These are phyloP conservation scores for Paspalum notatum DNA, from an alignment of 176 grass and related monocot genomes.

Conservation along the genomic window DNA sequence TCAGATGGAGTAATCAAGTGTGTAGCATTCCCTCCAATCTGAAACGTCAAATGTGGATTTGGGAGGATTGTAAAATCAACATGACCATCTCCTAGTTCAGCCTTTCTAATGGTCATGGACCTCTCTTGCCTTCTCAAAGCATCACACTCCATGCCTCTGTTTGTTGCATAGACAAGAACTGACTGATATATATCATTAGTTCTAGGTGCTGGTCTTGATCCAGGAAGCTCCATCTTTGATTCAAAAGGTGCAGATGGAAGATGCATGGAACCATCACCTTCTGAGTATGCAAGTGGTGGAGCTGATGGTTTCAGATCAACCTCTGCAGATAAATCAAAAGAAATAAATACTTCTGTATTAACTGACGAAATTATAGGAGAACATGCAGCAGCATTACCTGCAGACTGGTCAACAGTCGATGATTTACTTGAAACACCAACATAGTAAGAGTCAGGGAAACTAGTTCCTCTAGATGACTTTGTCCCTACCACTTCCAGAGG, in stretches of 20 bases:
- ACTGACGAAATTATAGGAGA: conserved; percentile 26
- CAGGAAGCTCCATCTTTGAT: conserved; percentile 55
- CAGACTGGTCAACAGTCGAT: conserved; percentile 33
- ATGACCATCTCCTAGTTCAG: conserved; percentile 51
- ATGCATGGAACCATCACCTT: conserved; percentile 56
- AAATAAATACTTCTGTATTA: conserved; percentile 42
- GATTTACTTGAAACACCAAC: conserved; percentile 45
- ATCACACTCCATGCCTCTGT: conserved; percentile 49
- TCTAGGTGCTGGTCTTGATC: conserved; percentile 50
- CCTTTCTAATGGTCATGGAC: conserved; percentile 45
- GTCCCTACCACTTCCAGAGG: conserved; percentile 39
- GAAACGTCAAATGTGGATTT: conserved; percentile 79
- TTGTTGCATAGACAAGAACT: conserved; percentile 50
- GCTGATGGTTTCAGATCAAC: conserved; percentile 75
- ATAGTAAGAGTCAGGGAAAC: conserved; percentile 47
- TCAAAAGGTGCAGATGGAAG: conserved; percentile 50
- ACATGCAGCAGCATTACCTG: conserved; percentile 39
- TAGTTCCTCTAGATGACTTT: conserved; percentile 45
- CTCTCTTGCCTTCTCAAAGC: conserved; percentile 51
- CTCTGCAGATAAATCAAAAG: conserved; percentile 58
- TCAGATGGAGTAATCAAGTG: conserved; percentile 96
- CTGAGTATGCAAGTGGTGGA: conserved; percentile 58
- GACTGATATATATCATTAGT: conserved; percentile 56
- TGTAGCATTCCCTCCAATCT: conserved; percentile 64
- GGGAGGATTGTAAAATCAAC: conserved; percentile 53